phyloP scores from a whole-genome alignment of 192 early-diverging fungal genomes.

The Spizellomyces sp. region DNA sequence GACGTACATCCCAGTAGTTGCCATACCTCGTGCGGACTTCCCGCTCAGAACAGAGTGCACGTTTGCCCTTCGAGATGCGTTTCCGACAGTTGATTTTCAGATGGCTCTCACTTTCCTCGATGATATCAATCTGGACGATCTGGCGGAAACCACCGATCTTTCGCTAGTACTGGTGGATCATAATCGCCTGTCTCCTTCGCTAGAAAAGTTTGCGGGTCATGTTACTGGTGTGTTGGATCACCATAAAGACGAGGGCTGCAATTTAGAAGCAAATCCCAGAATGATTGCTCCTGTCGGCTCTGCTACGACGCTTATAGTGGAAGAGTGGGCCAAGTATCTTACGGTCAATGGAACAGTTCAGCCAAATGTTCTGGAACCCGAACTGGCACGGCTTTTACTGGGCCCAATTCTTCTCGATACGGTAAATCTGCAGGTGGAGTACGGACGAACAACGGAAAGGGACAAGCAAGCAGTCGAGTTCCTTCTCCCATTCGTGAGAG shows the following conservation, averaged over 20 bases:
- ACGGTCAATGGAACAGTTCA: background rate
- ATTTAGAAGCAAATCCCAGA: conserved; percentile 46
- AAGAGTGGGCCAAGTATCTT: conserved; percentile 25
- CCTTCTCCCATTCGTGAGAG: conserved; percentile 26
- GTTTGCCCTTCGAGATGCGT: conserved; percentile 46
- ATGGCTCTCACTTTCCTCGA: conserved; percentile 20
- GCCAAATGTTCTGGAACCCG: conserved; percentile 27
- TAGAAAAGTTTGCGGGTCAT: background rate
- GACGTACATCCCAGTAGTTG: conserved; percentile 57
- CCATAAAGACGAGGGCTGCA: conserved; percentile 64
- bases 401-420: conserved; percentile 74
- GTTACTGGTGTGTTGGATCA: conserved; percentile 53
- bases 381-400: conserved; percentile 52
- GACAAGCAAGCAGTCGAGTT: conserved; percentile 47
- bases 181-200: background rate
- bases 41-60: conserved; percentile 64
- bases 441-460: conserved; percentile 50
- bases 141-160: conserved; percentile 16
- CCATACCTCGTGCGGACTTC: conserved; percentile 63
- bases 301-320: conserved; percentile 54
- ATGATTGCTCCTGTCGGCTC: conserved; percentile 66
- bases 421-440: conserved; percentile 51
- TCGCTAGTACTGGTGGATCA: background rate
- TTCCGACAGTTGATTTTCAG: background rate
- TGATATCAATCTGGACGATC: conserved; percentile 54